A percentile compares a stretch with the other conserved stretches of the same genome.
Conservation (phyloP, 2,329 filamentous ascomycete species). For the Grosmannia penicillata region DNA sequence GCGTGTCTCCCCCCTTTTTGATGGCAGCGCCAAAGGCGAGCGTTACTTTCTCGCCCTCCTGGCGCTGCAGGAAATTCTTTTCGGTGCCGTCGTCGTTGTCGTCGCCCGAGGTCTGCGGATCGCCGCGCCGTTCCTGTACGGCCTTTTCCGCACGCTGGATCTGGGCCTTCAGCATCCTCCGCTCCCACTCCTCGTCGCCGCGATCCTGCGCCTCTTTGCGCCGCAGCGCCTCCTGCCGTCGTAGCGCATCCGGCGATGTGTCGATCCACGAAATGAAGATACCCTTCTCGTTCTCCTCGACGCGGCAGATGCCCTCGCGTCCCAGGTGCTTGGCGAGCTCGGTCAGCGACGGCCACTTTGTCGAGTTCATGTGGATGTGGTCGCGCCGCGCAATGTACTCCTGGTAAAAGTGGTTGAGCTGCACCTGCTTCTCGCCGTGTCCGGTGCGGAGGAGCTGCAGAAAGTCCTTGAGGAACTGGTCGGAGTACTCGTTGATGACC, state of each 20-base stretch:
- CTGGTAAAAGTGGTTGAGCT: constrained; percentile 90
- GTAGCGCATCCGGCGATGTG: constrained; percentile 72
- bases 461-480: constrained; percentile 70
- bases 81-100: constrained; percentile 25
- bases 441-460: constrained; percentile 60
- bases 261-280: constrained; percentile 84
- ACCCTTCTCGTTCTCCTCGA: constrained; percentile 80
- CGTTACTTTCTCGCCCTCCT: constrained; percentile 63
- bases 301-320: constrained; percentile 71
- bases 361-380: constrained; percentile 89
- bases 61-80: constrained; percentile 36
- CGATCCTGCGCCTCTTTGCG: constrained; percentile 78
- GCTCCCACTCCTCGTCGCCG: constrained; percentile 81
- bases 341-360: constrained; percentile 73
- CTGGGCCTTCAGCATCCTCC: constrained; percentile 69
- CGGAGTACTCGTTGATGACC: constrained; percentile 66
- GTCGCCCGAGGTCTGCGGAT: constrained; percentile 29
- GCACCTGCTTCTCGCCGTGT: constrained; percentile 80
- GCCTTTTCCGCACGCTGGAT: constrained; percentile 59
- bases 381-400: constrained; percentile 69
- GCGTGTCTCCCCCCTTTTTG: constrained; percentile 11
- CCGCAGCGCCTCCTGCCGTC: constrained; percentile 63
- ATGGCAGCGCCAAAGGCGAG: constrained; percentile 49
- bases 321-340: constrained; percentile 84
- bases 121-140: constrained; percentile 24